A percentile compares a stretch with the other conserved stretches of the same genome.
phyloP scores from a whole-genome alignment of 169 alveolate species.

The Neospora caninum region DNA sequence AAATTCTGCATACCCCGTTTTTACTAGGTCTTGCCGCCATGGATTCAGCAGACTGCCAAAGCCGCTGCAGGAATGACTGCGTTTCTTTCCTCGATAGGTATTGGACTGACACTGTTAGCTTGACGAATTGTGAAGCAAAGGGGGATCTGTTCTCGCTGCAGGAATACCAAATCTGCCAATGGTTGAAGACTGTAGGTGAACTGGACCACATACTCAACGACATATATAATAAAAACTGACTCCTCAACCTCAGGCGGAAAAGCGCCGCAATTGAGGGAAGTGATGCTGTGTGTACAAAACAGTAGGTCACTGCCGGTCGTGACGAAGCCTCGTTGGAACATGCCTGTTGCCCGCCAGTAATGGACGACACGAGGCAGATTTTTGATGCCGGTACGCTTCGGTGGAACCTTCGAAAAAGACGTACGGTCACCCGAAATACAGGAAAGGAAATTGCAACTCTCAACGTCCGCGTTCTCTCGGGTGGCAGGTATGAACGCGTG shows the following conservation, averaged over 20 bases:
- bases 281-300: slow-evolving; percentile 30
- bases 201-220: too few relatives aligned
- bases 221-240: too few relatives aligned
- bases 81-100: slow-evolving; percentile 32
- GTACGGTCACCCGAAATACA: neutral
- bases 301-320: neutral
- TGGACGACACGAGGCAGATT: slow-evolving; percentile 41
- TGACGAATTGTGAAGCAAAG: neutral
- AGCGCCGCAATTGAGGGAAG: neutral
- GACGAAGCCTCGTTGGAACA: neutral
- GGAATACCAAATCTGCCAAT: neutral
- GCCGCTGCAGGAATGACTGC: slow-evolving; percentile 40
- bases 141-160: neutral
- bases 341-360: neutral
- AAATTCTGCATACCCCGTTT: neutral
- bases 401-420: neutral
- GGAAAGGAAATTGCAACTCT: slow-evolving; percentile 45
- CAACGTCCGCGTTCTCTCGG: slow-evolving; percentile 58
- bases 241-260: neutral
- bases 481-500: slow-evolving; percentile 47
- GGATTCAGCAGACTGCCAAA: slow-evolving; percentile 47
- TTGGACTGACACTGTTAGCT: neutral
- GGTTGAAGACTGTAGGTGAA: neutral
- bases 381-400: slow-evolving; percentile 32
- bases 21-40: slow-evolving; percentile 46